A percentile compares a stretch with the other conserved stretches of the same genome.
Evolutionary conservation across 352 stramenopile species (phyloP).

Genomic region (Phytophthora uliginosa): DNA sequence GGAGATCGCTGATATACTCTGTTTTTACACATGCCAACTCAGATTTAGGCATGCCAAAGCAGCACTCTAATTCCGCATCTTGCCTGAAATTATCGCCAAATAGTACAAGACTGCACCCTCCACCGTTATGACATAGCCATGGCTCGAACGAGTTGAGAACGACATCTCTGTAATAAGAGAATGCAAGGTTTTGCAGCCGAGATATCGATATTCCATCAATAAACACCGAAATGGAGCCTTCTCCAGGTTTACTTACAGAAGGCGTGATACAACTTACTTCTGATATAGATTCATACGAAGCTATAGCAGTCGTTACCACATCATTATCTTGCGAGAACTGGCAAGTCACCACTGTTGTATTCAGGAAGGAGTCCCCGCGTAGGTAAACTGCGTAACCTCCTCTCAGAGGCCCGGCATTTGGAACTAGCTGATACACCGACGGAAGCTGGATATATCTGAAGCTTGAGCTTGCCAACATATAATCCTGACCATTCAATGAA

Average conservation of each 20-base stretch:
- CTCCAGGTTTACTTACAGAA: constrained; percentile 17
- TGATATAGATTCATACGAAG: constrained; percentile 31
- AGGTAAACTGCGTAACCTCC: constrained; percentile 51
- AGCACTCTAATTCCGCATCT: constrained; percentile 57
- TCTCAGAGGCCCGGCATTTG: constrained; percentile 37
- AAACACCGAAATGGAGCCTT: constrained; percentile 33
- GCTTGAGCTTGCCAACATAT: constrained; percentile 25
- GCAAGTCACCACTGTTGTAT: constrained; percentile 33
- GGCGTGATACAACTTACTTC: constrained; percentile 36
- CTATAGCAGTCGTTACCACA: not conserved
- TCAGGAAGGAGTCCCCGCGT: constrained; percentile 37
- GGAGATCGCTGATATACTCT: constrained; percentile 44
- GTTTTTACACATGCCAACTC: constrained; percentile 31
- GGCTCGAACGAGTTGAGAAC: constrained; percentile 57
- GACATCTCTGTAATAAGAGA: constrained; percentile 46
- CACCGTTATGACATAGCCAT: constrained; percentile 53
- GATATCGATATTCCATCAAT: constrained; percentile 36
- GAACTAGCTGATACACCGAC: constrained; percentile 52
- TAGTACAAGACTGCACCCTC: constrained; percentile 32
- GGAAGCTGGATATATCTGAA: constrained; percentile 70
- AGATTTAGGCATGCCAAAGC: constrained; percentile 38
- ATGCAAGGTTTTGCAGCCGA: constrained; percentile 28
- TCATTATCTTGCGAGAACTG: constrained; percentile 35
- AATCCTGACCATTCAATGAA: constrained; percentile 80
- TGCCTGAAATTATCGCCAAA: constrained; percentile 47